Evolutionary conservation across 441 rosid species (phyloP), one percentile per base, ranked within the genome.

Genomic region (Adansonia rubrostipa): DNA sequence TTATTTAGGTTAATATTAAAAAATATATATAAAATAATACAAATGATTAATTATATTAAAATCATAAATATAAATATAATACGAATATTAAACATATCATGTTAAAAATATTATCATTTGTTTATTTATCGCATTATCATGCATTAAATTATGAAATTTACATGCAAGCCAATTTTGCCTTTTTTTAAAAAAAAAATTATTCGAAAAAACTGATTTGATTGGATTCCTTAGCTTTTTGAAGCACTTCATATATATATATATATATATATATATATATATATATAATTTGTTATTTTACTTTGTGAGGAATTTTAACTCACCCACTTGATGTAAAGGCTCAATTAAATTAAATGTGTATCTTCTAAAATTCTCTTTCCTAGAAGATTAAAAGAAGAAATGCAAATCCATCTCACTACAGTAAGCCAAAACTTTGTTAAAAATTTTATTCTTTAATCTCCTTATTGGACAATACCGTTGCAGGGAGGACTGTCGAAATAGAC

Each of bases 401-500:
- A 60, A 60, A 60, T 20, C 64, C 64, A 60, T 4, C 64, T 60
- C 36, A 60, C 64, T 20, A 9, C 36, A 24, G 22, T 9, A 20
- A 60, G 33, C 2, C 36, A 60, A 60, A 60, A 40, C 5, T 20
- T 22, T 20, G 28, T 22, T 60, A 60, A 60, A n/a, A 40, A 0
- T 19, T 60, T 20, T 20, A 22, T 60, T 22, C 36, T 13, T 20
- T 20, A 9, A 60, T 10, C 64, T 3, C 33, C 64, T 9, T 60
- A 58, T 19, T 58, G 63, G 63, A 2, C 28, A 19, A 40, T 6
- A 81, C 9, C 72, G 79, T 40, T 83, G 89, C 84, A 64, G 85
- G 82, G 80, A 81, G 19, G 89, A 78, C 72, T 83, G 88, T 57
- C 80, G 57, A 50, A 87, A 62, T 42, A 77, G 57, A 44, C 78